Evolutionary conservation across 345 rosid genomes (phyloP).

Genomic region (Brassica juncea): DNA sequence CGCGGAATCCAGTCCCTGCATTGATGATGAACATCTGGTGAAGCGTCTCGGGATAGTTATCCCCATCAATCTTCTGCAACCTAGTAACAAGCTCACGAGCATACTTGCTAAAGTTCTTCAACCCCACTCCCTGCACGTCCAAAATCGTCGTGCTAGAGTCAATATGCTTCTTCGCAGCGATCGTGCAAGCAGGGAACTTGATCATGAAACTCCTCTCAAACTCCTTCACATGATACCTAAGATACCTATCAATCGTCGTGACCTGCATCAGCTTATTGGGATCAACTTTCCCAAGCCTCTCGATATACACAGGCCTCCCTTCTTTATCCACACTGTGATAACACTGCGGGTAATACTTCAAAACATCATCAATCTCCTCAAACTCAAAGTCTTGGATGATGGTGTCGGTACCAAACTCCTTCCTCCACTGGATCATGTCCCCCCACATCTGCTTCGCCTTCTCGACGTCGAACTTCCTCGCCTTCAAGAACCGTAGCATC

Average conservation of each 20-base stretch:
- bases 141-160: constrained; percentile 94
- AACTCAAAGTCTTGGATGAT: constrained; percentile 91
- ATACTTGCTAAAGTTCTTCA: constrained; percentile 73
- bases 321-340: constrained; percentile 97
- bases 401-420: constrained; percentile 80
- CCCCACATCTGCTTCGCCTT: constrained; percentile 99
- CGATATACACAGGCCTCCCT: constrained; percentile 91
- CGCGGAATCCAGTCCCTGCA: constrained; percentile 90
- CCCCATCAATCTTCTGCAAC: constrained; percentile 94
- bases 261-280: constrained; percentile 89
- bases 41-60: constrained; percentile 99
- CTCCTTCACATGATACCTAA: constrained; percentile 90
- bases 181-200: constrained; percentile 92
- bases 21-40: constrained; percentile 97
- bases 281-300: constrained; percentile 91
- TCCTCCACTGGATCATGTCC: constrained; percentile 98
- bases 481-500: constrained; percentile 89
- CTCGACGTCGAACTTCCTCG: constrained; percentile 90
- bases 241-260: constrained; percentile 78
- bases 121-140: constrained; percentile 67
- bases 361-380: constrained; percentile 70
- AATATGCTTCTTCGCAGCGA: constrained; percentile 94
- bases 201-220: constrained; percentile 79
- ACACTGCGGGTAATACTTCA: constrained; percentile 84
- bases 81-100: constrained; percentile 91